Evolutionary conservation across 805 yeast species (phyloP), one percentile per base, ranked within the genome.

Genomic region (Yueomyces sinensis): DNA sequence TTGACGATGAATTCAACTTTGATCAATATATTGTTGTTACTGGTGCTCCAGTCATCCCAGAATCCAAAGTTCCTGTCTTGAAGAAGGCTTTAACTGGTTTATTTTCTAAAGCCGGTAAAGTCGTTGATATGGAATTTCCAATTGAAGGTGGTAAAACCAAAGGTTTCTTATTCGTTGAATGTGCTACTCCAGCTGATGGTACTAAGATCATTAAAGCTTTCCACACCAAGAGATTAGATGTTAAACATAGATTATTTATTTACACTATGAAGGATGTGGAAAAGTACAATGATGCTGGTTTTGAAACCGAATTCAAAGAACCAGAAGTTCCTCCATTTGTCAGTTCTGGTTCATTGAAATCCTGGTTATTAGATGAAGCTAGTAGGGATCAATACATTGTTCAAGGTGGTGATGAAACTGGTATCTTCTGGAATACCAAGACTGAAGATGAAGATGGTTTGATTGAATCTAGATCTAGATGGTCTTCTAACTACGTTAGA

Each of bases 1-100:
- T 80, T 33, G 70, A 72, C 37, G 74, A 70, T 35, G 74, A 72
- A 34, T 62, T 68, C 38, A 72, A 75, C 33, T 67, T 82, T 37
- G 94, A 82, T 50, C 72, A 72, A 50, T 86, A 74, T 52, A 74
- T 89, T 38, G 82, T 89, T 22, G 80, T 84, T 34, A 96, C 86
- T 56, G 98, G 98, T 32, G 87, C 94, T 9, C 99, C 99, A 45
- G 67, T 84, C 41, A 94, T 94, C 18, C 95, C 96, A 38, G 94
- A 79, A 54, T 58, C 83, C 35, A 91, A 91, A 62, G 82, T 76
- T 34, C 82, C 84, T 37, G 74, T 82, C 38, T 70, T 91, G 54
- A 71, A 76, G 46, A 87, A 83, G 58, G 96, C 93, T 31, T 70
- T 91, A 52, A 72, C 70, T 46, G 89, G 87, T 63, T 68, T 84